phyloP scores from a whole-genome alignment of 2,329 filamentous ascomycete species.

The Talaromyces sp. region DNA sequence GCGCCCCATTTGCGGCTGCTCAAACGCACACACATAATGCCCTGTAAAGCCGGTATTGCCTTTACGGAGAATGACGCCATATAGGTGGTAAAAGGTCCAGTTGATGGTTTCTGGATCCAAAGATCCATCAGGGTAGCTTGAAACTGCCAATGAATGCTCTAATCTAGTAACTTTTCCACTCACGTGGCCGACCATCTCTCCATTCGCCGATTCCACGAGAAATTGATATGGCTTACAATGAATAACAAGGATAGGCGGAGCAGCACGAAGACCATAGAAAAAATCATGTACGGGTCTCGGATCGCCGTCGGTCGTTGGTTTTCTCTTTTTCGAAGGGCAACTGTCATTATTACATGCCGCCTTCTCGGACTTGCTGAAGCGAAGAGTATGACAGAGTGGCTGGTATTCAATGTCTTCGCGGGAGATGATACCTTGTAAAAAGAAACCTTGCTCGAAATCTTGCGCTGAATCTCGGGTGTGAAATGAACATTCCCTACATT shows the following conservation, averaged over 20 bases:
- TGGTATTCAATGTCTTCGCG: background rate
- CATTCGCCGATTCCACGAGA: too few relatives aligned
- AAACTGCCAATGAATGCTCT: constrained; percentile 6
- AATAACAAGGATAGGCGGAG: constrained; percentile 7
- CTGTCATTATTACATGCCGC: background rate
- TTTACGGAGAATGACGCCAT: constrained; percentile 25
- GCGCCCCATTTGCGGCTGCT: constrained; percentile 15
- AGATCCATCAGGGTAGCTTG: background rate
- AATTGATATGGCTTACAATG: background rate
- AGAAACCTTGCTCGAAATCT: background rate
- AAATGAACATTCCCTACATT: background rate
- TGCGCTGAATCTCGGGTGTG: too few relatives aligned
- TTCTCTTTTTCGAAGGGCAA: background rate
- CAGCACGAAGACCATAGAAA: background rate
- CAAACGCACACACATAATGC: constrained; percentile 27
- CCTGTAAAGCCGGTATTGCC: constrained; percentile 13
- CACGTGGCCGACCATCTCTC: background rate
- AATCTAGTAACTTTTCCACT: background rate
- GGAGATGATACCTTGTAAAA: background rate
- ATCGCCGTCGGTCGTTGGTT: background rate
- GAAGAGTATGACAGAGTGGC: background rate
- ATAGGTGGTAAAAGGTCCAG: constrained; percentile 26
- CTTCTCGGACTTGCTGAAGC: background rate
- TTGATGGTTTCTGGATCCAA: background rate
- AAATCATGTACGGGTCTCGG: background rate